Percentiles rank a stretch among this genome's conserved stretches.
These are phyloP conservation scores for Tylopilus sp. DNA, from an alignment of 768 basidiomycete species.

Conservation along the genomic window DNA sequence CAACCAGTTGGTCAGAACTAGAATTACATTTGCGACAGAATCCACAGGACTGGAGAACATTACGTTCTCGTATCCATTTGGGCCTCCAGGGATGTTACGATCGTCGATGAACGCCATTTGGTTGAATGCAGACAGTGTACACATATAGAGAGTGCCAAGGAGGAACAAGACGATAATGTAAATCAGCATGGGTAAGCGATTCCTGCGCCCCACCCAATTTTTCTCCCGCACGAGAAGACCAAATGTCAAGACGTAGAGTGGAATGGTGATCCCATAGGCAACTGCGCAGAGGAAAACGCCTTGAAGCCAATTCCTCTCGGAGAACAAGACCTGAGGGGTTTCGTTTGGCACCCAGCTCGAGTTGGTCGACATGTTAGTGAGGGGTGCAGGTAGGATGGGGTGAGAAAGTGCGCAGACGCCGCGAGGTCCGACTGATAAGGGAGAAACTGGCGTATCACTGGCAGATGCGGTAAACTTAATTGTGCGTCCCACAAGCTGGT, in stretches of 20 bases:
- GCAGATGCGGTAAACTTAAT: too few relatives aligned
- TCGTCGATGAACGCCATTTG: constrained; percentile 32
- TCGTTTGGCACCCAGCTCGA: constrained; percentile 18
- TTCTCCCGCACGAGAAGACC: constrained; percentile 3
- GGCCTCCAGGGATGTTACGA: constrained; percentile 32
- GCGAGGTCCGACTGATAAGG: too few relatives aligned
- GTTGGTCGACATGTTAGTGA: constrained; percentile 15
- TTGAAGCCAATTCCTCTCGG: constrained; percentile 21
- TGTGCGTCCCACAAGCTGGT: too few relatives aligned
- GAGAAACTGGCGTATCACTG: too few relatives aligned
- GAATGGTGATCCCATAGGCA: constrained; percentile 7
- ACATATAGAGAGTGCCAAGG: constrained; percentile 17
- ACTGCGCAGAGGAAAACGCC: constrained; percentile 7
- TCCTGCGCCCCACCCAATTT: constrained; percentile 1
- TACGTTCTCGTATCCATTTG: constrained; percentile 20
- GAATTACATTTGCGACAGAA: constrained; percentile 5
- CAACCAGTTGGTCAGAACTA: constrained; percentile 14
- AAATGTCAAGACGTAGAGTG: constrained; percentile 7
- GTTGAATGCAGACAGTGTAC: constrained; percentile 16
- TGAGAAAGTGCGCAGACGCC: too few relatives aligned
- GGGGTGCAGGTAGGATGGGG: too few relatives aligned
- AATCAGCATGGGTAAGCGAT: constrained; percentile 3
- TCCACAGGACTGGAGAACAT: constrained; percentile 22
- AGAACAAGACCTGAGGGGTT: constrained; percentile 9
- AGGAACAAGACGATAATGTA: constrained; percentile 5